Evolutionary conservation across 164 flowering plant species (phyloP).

Genomic region (Sextonia rubra): DNA sequence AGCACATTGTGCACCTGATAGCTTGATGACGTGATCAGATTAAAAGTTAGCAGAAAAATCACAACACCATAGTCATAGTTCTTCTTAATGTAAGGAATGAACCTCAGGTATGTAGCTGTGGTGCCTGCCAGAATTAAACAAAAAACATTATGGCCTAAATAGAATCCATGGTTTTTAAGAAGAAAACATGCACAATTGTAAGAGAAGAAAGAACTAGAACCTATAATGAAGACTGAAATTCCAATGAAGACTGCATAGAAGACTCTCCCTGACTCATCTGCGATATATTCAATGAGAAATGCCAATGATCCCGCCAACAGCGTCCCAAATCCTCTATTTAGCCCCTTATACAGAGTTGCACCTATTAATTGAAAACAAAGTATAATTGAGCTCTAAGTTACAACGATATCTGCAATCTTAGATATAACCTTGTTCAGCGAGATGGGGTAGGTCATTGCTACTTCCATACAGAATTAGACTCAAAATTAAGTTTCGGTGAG

Average conservation of each 20-base stretch:
- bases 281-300: slow-evolving; percentile 63
- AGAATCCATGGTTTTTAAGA: background rate
- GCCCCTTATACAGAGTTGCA: slow-evolving; percentile 84
- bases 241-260: slow-evolving; percentile 70
- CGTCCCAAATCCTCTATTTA: slow-evolving; percentile 89
- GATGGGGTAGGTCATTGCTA: too few relatives aligned
- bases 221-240: slow-evolving; percentile 57
- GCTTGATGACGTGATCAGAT: slow-evolving; percentile 79
- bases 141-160: background rate
- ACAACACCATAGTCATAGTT: slow-evolving; percentile 86
- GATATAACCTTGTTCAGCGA: too few relatives aligned
- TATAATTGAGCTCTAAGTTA: background rate
- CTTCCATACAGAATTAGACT: too few relatives aligned
- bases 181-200: background rate
- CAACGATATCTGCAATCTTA: too few relatives aligned
- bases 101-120: slow-evolving; percentile 63
- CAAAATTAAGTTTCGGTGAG: too few relatives aligned
- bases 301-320: slow-evolving; percentile 73
- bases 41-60: slow-evolving; percentile 84
- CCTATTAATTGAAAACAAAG: slow-evolving; percentile 31
- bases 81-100: slow-evolving; percentile 75
- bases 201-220: slow-evolving; percentile 24
- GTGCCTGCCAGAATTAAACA: slow-evolving; percentile 18
- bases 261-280: slow-evolving; percentile 41
- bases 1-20: slow-evolving; percentile 59